Evolutionary conservation across 2,329 filamentous ascomycete genomes (phyloP).

Genomic region (Diplodia scrobiculata): DNA sequence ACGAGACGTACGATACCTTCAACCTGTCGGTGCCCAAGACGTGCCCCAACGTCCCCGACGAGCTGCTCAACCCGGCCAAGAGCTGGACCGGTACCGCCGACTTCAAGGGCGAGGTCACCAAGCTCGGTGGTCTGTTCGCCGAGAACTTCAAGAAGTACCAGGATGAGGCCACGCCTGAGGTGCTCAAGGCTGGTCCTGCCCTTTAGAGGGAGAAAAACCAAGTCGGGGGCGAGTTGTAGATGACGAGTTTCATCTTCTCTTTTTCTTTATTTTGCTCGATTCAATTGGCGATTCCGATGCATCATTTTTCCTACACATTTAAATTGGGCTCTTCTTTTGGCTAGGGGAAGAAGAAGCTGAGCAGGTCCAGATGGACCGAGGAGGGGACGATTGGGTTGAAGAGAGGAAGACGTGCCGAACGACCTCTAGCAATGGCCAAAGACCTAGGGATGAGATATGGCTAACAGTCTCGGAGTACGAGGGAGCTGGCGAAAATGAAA

Average conservation of each 20-base stretch:
- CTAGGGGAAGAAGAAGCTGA: not conserved
- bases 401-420: not conserved
- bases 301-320: not conserved
- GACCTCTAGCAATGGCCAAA: not conserved
- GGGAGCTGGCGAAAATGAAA: not conserved
- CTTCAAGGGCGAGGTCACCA: slow-evolving; percentile 85
- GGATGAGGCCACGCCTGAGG: slow-evolving; percentile 64
- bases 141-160: slow-evolving; percentile 98
- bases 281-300: not conserved
- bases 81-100: slow-evolving; percentile 83
- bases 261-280: not conserved
- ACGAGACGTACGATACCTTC: slow-evolving; percentile 94
- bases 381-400: not conserved
- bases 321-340: slow-evolving; percentile 1
- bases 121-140: slow-evolving; percentile 85
- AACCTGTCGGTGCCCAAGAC: slow-evolving; percentile 93
- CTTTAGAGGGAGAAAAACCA: slow-evolving; percentile 14
- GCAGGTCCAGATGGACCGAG: not conserved
- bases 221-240: not conserved
- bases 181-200: slow-evolving; percentile 50
- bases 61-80: slow-evolving; percentile 91
- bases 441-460: not conserved
- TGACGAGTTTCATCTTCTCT: not conserved
- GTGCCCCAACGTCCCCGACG: slow-evolving; percentile 83
- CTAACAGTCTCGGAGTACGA: not conserved